Evolutionary conservation across 2,329 filamentous ascomycete species (phyloP), one percentile per base, ranked within the genome.

Genomic region (Aspergillus oerlinghausenensis): DNA sequence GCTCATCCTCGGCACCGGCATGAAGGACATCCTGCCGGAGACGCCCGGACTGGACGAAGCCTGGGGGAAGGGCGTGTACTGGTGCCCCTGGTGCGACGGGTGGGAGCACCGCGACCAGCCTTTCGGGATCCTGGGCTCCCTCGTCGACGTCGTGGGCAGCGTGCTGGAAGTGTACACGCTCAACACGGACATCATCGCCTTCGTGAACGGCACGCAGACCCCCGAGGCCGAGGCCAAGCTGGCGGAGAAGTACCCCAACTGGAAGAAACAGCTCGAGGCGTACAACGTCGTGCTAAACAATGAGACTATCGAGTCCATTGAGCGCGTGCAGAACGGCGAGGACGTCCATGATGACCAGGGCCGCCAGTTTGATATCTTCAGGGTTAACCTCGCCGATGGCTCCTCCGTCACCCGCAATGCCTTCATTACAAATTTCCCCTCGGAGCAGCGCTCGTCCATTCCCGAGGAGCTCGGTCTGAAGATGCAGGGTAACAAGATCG

Each of bases 21-120:
- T 87, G 21, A 71, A 70, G 6, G 84, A 86, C 62, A 66, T 83
- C 25, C 70, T 87, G 2, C 83, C 84, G 1, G 23, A 56, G 0
- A 85, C 82, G 0, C 83, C 84, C 0, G 84, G 84, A 0, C 54
- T 86, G 0, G 32, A 61, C 7, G 80, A 84, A 54, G 80, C 78
- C 63, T 87, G 81, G 78, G 83, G 82, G 50, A 76, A 81, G 57
- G 84, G 84, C 5, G 79, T 86, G 52, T 86, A 73, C 71, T 86
- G 84, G 82, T 87, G 84, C 54, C 83, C 83, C 0, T 87, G 84
- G 84, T 87, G 84, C 60, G 84, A 87, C 64, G 84, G 84, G 11
- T 76, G 81, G 60, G 84, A 87, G 69, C 83, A 86, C 66, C 80
- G 79, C 0, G 82, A 85, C 64, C 83, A 86, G 59, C 57, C 77